Percentiles rank a stretch among this genome's conserved stretches.
Conservation (phyloP, 1,284 basidiomycete species). For the Porphyrellus sp. region DNA sequence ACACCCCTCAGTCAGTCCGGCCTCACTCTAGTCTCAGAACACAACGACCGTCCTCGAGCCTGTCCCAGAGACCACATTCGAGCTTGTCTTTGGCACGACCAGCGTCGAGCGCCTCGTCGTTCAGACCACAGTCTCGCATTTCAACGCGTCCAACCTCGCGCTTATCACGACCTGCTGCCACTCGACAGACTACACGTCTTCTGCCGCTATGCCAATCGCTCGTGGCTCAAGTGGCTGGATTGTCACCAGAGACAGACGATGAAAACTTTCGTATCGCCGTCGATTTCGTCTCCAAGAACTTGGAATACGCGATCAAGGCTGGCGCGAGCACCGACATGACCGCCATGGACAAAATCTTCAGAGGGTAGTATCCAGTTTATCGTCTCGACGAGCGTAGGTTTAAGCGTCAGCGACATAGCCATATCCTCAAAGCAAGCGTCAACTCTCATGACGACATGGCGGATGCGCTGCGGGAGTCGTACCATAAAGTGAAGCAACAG, state of each 20-base stretch:
- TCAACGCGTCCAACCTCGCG: slow-evolving; percentile 53
- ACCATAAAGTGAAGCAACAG: slow-evolving; percentile 47
- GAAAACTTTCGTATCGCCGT: slow-evolving; percentile 49
- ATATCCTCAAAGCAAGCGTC: slow-evolving; percentile 65
- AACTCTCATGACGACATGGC: slow-evolving; percentile 58
- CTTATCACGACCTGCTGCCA: slow-evolving; percentile 42
- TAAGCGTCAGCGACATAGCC: slow-evolving; percentile 37
- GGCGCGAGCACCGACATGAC: slow-evolving; percentile 54
- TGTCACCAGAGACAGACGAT: slow-evolving; percentile 38
- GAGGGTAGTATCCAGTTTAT: slow-evolving; percentile 43
- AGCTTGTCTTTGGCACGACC: slow-evolving; percentile 35
- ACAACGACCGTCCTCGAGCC: slow-evolving; percentile 34
- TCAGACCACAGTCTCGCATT: slow-evolving; percentile 51
- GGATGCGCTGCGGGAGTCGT: slow-evolving; percentile 53
- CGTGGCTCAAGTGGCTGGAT: slow-evolving; percentile 50
- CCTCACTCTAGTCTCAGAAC: slow-evolving; percentile 20
- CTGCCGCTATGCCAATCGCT: slow-evolving; percentile 53
- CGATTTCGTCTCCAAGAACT: slow-evolving; percentile 50
- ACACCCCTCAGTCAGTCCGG: no score
- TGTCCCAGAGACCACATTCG: slow-evolving; percentile 37
- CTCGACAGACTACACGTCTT: slow-evolving; percentile 48
- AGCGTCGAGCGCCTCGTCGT: slow-evolving; percentile 39
- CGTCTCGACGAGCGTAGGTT: slow-evolving; percentile 11
- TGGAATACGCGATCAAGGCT: slow-evolving; percentile 52
- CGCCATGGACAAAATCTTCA: slow-evolving; percentile 52